These are phyloP conservation scores for Aspergillus cavernicola DNA, from an alignment of 495 filamentous ascomycete species.

Conservation along the genomic window DNA sequence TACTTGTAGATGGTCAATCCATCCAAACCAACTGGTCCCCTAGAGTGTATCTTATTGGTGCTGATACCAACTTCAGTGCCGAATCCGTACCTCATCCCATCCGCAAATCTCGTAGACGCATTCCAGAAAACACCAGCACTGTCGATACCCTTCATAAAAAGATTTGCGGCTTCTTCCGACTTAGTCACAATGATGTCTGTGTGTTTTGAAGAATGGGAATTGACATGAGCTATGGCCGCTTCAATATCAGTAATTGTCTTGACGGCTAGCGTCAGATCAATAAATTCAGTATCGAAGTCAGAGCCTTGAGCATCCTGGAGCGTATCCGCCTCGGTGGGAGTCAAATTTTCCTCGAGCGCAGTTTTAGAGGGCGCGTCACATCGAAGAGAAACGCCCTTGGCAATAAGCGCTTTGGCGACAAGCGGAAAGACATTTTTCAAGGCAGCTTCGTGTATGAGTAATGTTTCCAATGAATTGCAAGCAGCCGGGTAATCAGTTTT, in stretches of 20 bases:
- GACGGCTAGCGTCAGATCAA: slow-evolving; percentile 78
- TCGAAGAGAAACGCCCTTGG: slow-evolving; percentile 75
- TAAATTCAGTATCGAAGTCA: slow-evolving; percentile 88
- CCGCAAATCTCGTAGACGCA: slow-evolving; percentile 87
- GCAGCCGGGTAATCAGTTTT: slow-evolving; percentile 95
- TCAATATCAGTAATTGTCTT: slow-evolving; percentile 67
- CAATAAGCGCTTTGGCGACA: slow-evolving; percentile 67
- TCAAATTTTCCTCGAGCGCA: slow-evolving; percentile 46
- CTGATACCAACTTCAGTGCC: slow-evolving; percentile 97
- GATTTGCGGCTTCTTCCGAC: slow-evolving; percentile 58
- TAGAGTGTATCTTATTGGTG: slow-evolving; percentile 96
- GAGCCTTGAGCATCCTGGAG: slow-evolving; percentile 60
- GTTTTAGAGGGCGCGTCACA: slow-evolving; percentile 69
- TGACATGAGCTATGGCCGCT: slow-evolving; percentile 83
- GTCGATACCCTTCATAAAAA: slow-evolving; percentile 81
- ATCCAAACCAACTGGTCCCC: slow-evolving; percentile 90
- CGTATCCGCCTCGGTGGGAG: slow-evolving; percentile 31
- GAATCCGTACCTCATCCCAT: slow-evolving; percentile 96
- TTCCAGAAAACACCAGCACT: slow-evolving; percentile 97
- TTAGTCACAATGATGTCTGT: slow-evolving; percentile 87
- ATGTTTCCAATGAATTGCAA: slow-evolving; percentile 87
- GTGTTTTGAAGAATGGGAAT: slow-evolving; percentile 86
- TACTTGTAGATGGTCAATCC: slow-evolving; percentile 98
- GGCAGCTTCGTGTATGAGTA: slow-evolving; percentile 77
- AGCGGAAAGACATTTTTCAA: slow-evolving; percentile 63